These are phyloP conservation scores for Aphanocladium album DNA, from an alignment of 2,329 filamentous ascomycete genomes.

Conservation along the genomic window DNA sequence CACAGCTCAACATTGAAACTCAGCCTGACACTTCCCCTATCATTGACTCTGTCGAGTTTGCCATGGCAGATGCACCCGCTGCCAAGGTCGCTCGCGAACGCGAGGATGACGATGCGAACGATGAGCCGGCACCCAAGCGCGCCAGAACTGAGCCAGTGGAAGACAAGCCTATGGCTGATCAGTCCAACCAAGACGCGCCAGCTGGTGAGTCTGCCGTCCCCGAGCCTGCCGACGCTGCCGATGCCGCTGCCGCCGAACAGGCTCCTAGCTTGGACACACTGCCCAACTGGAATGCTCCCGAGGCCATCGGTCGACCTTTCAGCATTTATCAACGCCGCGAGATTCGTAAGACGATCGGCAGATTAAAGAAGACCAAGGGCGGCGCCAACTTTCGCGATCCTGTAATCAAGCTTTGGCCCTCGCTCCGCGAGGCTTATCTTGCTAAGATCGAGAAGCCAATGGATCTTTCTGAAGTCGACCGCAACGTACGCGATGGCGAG, in stretches of 20 bases:
- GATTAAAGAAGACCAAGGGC: conserved; percentile 81
- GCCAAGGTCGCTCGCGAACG: conserved; percentile 68
- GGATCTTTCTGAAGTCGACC: conserved; percentile 79
- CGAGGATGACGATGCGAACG: conserved; percentile 60
- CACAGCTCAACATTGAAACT: conserved; percentile 35
- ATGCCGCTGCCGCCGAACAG: conserved; percentile 11
- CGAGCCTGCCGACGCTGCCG: conserved; percentile 18
- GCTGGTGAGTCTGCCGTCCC: conserved; percentile 15
- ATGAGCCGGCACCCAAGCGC: conserved; percentile 72
- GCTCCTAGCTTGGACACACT: conserved; percentile 24
- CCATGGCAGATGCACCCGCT: conserved; percentile 51
- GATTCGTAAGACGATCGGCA: conserved; percentile 61
- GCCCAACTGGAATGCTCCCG: conserved; percentile 37
- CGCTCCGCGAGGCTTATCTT: conserved; percentile 68
- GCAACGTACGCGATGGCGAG: conserved; percentile 63
- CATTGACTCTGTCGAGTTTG: conserved; percentile 35
- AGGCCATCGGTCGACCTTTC: conserved; percentile 45
- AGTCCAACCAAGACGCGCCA: background rate
- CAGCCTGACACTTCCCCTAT: conserved; percentile 24
- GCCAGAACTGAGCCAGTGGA: conserved; percentile 63
- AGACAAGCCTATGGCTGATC: conserved; percentile 24
- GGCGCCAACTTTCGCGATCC: conserved; percentile 71
- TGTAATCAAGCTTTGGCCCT: conserved; percentile 70
- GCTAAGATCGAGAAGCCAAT: conserved; percentile 70
- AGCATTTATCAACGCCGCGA: conserved; percentile 57